Evolutionary conservation across 169 alveolate genomes (phyloP), one percentile per base, ranked within the genome.

Genomic region (Amoebophrya sp.): DNA sequence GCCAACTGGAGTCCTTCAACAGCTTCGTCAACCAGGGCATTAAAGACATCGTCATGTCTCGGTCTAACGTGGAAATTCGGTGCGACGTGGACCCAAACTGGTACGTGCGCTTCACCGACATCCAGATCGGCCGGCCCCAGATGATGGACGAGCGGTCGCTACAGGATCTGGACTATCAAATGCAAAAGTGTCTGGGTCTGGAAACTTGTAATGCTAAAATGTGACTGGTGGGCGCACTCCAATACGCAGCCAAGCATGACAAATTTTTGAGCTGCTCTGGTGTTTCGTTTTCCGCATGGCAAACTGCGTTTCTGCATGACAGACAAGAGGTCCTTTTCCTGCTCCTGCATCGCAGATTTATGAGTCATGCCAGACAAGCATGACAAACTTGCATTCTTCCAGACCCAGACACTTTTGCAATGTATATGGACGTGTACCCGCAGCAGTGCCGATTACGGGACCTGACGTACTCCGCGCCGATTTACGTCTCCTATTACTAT

Each of bases 391-490:
- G n/a, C n/a, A n/a, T n/a, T n/a, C n/a, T n/a, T n/a, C n/a, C n/a
- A n/a, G n/a, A n/a, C n/a, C n/a, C n/a, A n/a, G n/a, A n/a, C n/a
- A n/a, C n/a, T n/a, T n/a, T n/a, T n/a, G n/a, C n/a, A n/a, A n/a
- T n/a, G n/a, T n/a, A n/a, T n/a, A 7, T 39, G 92, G 93, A 92
- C 23, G 89, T 91, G 7, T 83, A 40, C 55, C 93, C 93, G 3
- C 93, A 92, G 40, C 25, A 39, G 94, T 98, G 99, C 91, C 95
- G 99, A 89, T 93, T 98, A 88, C 95, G 99, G 89, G 99, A 98
- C 93, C 92, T 98, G 89, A 98, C 99, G 39, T 99, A 99, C 95
- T 95, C 99, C 14, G 99, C 99, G 32, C 99, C 99, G 39, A 98
- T 98, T 92, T 95, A 93, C 92, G 99, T 98, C 35, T 99, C 98